Evolutionary conservation across 2,329 filamentous ascomycete genomes (phyloP), one percentile per base, ranked within the genome.

Genomic region (Colletotrichum destructivum): DNA sequence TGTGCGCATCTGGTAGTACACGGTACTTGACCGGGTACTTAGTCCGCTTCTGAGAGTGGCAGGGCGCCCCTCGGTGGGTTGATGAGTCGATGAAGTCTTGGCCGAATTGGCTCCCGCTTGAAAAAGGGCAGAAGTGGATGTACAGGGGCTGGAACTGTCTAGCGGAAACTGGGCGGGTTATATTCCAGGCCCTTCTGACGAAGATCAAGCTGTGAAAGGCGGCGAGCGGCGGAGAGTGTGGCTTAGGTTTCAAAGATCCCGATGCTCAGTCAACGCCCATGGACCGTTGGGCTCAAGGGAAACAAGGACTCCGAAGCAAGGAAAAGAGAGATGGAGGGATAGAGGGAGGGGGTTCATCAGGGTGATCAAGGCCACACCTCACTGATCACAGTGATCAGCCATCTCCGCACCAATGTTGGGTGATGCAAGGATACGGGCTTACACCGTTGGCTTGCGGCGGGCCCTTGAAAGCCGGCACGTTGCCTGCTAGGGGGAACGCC

Each of bases 181-280:
- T 57, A n/a, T 64, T 44, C 21, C 4, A 66, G 62, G 23, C 13
- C 15, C 44, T 47, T n/a, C 46, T 56, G 23, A 35, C 15, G 44
- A 69, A 59, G 60, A 65, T 59, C 52, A 69, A 46, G 54, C 46
- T 59, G 23, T 38, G 23, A 35, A 52, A 35, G 23, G 15, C 38
- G 35, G 35, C 56, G 49, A 16, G 35, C 42, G 31, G 42, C n/a
- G 21, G 68, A 38, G 26, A 51, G 38, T 38, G 42, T 54, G 42
- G 44, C 49, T 57, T n/a, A 40, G 61, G 63, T 62, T 62, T 62
- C 64, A 59, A 38, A 67, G 35, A 18, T 13, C 38, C 42, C 49
- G 40, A 49, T 18, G 47, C 51, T 55, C 47, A 60, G 55, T 31
- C 40, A 11, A 55, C 23, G 46, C 23, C 47, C 46, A 35, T 35